Percentiles rank a stretch among this genome's conserved stretches.
Conservation (phyloP, 768 basidiomycete species). For the Lentinula boryana region DNA sequence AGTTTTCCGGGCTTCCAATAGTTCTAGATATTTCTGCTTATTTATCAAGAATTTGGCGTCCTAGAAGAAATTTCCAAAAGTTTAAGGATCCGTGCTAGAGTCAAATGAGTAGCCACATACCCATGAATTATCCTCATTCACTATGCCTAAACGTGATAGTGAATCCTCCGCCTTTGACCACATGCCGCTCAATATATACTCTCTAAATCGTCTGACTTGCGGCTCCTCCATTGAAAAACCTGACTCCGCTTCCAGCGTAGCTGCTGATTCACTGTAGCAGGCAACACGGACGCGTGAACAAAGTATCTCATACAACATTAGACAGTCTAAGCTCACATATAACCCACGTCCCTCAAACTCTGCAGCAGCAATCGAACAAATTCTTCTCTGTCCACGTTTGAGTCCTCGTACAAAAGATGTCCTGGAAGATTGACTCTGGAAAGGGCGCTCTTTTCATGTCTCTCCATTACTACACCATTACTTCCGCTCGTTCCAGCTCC, state of each 20-base stretch:
- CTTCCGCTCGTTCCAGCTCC: conserved; percentile 22
- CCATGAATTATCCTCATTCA: conserved; percentile 62
- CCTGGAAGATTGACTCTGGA: conserved; percentile 66
- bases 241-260: conserved; percentile 87
- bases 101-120: conserved; percentile 33
- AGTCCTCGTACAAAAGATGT: conserved; percentile 71
- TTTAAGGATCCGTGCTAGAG: conserved; percentile 3
- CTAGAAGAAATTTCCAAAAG: conserved; percentile 29
- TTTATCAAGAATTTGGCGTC: conserved; percentile 83
- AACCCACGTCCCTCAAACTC: conserved; percentile 84
- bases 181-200: conserved; percentile 69
- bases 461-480: conserved; percentile 41
- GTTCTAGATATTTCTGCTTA: conserved; percentile 94
- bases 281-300: background rate
- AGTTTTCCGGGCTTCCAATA: conserved; percentile 75
- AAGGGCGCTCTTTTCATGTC: conserved; percentile 43
- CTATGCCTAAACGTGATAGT: conserved; percentile 62
- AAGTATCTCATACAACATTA: background rate
- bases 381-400: conserved; percentile 80
- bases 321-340: conserved; percentile 39
- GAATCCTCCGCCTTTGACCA: conserved; percentile 78
- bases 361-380: conserved; percentile 87
- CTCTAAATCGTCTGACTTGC: conserved; percentile 74
- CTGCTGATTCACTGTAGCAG: conserved; percentile 70
- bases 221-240: conserved; percentile 81